Percentiles rank a stretch among this genome's conserved stretches.
Evolutionary conservation across 2,329 filamentous ascomycete genomes (phyloP).

Genomic region (Lachnellula willkommii): DNA sequence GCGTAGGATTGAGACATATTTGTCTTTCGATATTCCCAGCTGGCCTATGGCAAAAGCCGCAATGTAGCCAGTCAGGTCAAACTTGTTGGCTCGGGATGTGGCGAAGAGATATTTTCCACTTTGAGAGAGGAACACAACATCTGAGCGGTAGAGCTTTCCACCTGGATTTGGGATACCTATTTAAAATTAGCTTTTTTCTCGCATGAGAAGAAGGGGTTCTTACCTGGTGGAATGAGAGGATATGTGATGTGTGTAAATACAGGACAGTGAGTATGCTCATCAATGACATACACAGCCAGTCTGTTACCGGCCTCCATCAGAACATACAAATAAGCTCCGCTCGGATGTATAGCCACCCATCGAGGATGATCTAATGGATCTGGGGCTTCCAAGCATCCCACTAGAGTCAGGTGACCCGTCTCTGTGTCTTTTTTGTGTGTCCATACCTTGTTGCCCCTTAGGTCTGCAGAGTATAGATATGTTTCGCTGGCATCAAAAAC

Average conservation of each 20-base stretch:
- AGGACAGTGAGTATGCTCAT: slow-evolving; percentile 66
- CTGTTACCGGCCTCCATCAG: slow-evolving; percentile 89
- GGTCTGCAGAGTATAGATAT: slow-evolving; percentile 74
- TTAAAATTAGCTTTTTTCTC: slow-evolving; percentile 5
- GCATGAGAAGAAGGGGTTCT: not conserved
- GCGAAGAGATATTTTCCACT: slow-evolving; percentile 76
- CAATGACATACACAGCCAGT: slow-evolving; percentile 75
- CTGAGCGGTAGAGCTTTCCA: slow-evolving; percentile 68
- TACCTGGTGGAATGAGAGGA: slow-evolving; percentile 74
- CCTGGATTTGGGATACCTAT: slow-evolving; percentile 32
- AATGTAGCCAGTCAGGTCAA: slow-evolving; percentile 74
- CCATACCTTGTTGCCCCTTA: slow-evolving; percentile 77
- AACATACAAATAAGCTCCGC: slow-evolving; percentile 73
- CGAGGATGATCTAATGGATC: slow-evolving; percentile 70
- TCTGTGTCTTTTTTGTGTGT: slow-evolving; percentile 65
- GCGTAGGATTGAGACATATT: slow-evolving; percentile 76
- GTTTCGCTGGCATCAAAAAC: slow-evolving; percentile 69
- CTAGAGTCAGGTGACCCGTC: slow-evolving; percentile 58
- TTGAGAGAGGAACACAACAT: slow-evolving; percentile 70
- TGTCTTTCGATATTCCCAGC: slow-evolving; percentile 70
- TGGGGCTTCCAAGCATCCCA: slow-evolving; percentile 69
- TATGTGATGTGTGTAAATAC: slow-evolving; percentile 72
- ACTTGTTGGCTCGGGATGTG: slow-evolving; percentile 72
- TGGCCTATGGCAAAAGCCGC: slow-evolving; percentile 67
- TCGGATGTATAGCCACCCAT: slow-evolving; percentile 81